These are phyloP conservation scores for Botryotinia calthae DNA, from an alignment of 2,329 filamentous ascomycete genomes.

Conservation along the genomic window DNA sequence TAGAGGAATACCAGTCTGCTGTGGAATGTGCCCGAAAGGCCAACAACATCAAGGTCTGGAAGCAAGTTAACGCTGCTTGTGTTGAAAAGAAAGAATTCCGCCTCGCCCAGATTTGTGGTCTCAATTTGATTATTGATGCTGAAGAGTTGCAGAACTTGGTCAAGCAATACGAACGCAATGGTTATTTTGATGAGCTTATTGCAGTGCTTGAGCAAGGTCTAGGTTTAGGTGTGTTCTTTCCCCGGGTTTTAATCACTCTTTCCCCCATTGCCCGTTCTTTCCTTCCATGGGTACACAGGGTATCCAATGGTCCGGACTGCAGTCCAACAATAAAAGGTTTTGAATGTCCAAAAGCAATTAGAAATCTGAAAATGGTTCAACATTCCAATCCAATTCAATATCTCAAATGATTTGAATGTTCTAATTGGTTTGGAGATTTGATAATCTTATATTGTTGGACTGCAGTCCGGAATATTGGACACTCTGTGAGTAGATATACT, in stretches of 20 bases:
- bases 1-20: slow-evolving; percentile 94
- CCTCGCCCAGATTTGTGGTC: slow-evolving; percentile 95
- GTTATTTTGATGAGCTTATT: slow-evolving; percentile 98
- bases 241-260: not conserved
- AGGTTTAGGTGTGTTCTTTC: slow-evolving; percentile 53
- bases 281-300: not conserved
- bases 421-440: too few relatives aligned
- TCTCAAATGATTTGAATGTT: too few relatives aligned
- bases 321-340: too few relatives aligned
- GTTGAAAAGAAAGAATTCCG: slow-evolving; percentile 98
- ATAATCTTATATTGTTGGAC: too few relatives aligned
- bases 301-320: too few relatives aligned
- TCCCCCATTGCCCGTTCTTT: not conserved
- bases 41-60: slow-evolving; percentile 99
- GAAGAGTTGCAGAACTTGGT: slow-evolving; percentile 92
- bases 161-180: slow-evolving; percentile 93
- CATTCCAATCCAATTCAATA: too few relatives aligned
- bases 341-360: too few relatives aligned
- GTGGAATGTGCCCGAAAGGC: slow-evolving; percentile 98
- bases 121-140: slow-evolving; percentile 96
- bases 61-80: slow-evolving; percentile 95
- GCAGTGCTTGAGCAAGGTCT: slow-evolving; percentile 90
- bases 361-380: too few relatives aligned
- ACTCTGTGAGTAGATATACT: not conserved
- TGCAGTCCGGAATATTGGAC: too few relatives aligned